Base-by-base conservation (phyloP, 371 early-diverging fungal species). In the Actinomortierella ambigua region DNA sequence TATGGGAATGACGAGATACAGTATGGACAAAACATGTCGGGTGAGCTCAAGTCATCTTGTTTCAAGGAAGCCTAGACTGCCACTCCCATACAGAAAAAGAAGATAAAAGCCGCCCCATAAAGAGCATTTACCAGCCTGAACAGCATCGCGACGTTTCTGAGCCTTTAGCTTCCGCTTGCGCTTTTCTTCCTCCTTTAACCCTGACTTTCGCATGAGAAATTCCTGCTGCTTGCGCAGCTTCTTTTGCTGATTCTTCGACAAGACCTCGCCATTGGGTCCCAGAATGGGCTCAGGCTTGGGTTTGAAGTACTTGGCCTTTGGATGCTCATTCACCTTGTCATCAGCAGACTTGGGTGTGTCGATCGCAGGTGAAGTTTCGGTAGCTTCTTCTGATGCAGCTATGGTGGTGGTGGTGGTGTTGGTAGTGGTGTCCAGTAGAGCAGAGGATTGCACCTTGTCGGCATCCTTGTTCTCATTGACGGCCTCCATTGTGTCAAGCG, bases 241-340 rank as follows among this genome's bases (percentile, higher is more conserved):
- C 50, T 82, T 82, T 29, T 73, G 68, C 34, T 78, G 79, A 29
- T 70, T 81, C 43, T 70, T 73, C 15, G 82, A 65, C 20, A 82
- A 39, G 0, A 62, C 66, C n/a, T 65, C 28, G 5, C 71, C 71
- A 39, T 65, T 63, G 9, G 71, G 71, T 41, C 71, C 71, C 48
- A 71, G 28, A 47, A 71, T 62, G 2, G 65, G 62, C 26, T 65
- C 62, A n/a, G 65, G 57, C 41, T 66, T 42, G 55, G 71, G 71
- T 23, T 65, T 71, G 66, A 65, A 71, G 53, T 61, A 65, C 6
- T 65, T 65, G 52, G 62, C 65, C 18, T 55, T 59, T 46, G 26
- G 34, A 39, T 47, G 22, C 34, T 34, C 34, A 34, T 34, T 34
- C 7, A 11, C 34, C 7, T 11, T 34, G 34, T 11, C 34, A 34